These are phyloP conservation scores for Coniella vitis DNA, from an alignment of 2,329 filamentous ascomycete species.

Conservation along the genomic window DNA sequence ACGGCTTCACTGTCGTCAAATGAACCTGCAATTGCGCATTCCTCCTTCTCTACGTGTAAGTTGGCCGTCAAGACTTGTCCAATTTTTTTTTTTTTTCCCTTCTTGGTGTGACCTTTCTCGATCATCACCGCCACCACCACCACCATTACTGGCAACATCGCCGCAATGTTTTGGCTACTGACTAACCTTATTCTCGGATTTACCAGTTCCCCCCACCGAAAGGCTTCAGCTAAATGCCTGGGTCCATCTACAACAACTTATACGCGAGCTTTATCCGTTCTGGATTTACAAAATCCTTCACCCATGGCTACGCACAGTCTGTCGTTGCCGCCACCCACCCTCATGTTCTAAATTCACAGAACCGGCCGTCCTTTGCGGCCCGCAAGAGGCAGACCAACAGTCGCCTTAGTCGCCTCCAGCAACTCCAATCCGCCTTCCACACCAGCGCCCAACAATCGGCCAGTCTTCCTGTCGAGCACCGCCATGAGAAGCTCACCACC, in stretches of 20 bases:
- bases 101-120: not conserved
- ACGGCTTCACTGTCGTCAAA: conserved; percentile 82
- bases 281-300: conserved; percentile 94
- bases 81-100: conserved; percentile 1
- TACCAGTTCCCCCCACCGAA: conserved; percentile 41
- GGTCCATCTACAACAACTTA: conserved; percentile 56
- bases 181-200: not conserved
- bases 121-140: not conserved
- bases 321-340: conserved; percentile 89
- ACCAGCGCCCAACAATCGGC: conserved; percentile 44
- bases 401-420: conserved; percentile 52
- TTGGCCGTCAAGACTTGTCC: not conserved
- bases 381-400: conserved; percentile 44
- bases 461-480: conserved; percentile 50
- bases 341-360: conserved; percentile 68
- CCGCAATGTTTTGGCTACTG: not conserved
- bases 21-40: conserved; percentile 83
- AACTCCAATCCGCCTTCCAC: conserved; percentile 74
- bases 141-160: not conserved
- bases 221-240: conserved; percentile 84
- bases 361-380: conserved; percentile 52
- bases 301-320: conserved; percentile 96
- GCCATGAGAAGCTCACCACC: conserved; percentile 38
- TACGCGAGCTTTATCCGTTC: conserved; percentile 86
- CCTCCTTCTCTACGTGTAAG: conserved; percentile 58